phyloP scores from a whole-genome alignment of 257 asterid species.

The Penstemon barbatus region DNA sequence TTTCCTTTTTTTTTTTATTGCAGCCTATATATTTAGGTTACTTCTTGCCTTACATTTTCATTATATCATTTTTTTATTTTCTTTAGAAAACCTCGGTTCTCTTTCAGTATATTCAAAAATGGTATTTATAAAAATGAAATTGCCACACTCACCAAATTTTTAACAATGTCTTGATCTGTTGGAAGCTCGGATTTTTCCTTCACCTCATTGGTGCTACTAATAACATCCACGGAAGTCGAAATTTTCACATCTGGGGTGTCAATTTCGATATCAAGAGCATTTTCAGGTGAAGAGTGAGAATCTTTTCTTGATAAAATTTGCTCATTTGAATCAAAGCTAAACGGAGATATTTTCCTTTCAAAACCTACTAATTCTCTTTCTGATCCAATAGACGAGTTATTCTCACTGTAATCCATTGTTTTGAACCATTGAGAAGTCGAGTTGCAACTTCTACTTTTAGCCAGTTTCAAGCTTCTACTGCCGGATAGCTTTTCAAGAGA shows the following conservation, averaged over 20 bases:
- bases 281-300: conserved; percentile 46
- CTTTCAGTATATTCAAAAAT: too few relatives aligned
- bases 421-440: conserved; percentile 46
- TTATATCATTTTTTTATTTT: too few relatives aligned
- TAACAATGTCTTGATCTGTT: conserved; percentile 18
- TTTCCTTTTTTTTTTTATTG: too few relatives aligned
- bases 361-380: conserved; percentile 46
- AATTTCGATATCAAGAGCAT: conserved; percentile 47
- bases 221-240: conserved; percentile 30
- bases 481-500: not conserved
- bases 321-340: conserved; percentile 37
- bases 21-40: too few relatives aligned
- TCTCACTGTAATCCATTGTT: conserved; percentile 43
- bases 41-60: too few relatives aligned
- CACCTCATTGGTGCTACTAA: conserved; percentile 22
- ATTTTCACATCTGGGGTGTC: conserved; percentile 43
- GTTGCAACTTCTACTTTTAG: conserved; percentile 77
- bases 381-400: conserved; percentile 45
- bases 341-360: conserved; percentile 46
- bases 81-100: too few relatives aligned
- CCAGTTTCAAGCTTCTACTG: conserved; percentile 39
- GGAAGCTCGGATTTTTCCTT: conserved; percentile 41
- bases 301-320: conserved; percentile 44
- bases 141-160: conserved; percentile 34
- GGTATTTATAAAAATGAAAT: conserved; percentile 1